A percentile compares a stretch with the other conserved stretches of the same genome.
Evolutionary conservation across 306 rosid genomes (phyloP).

Genomic region (Acacia confusa): DNA sequence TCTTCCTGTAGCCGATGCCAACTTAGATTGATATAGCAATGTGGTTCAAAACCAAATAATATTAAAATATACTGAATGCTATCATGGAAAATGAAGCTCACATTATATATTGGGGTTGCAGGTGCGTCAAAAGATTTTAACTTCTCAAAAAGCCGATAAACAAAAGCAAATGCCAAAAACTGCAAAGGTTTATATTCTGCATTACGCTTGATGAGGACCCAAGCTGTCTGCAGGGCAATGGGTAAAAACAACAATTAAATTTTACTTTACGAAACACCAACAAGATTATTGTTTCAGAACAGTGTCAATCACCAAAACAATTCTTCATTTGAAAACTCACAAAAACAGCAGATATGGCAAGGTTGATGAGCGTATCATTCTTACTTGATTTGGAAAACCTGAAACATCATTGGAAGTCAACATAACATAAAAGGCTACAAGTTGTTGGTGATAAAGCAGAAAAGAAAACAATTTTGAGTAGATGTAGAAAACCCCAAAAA

Average conservation of each 20-base stretch:
- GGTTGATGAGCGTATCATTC: conserved; percentile 77
- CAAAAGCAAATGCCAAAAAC: conserved; percentile 86
- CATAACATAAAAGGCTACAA: conserved; percentile 16
- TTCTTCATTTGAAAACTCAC: conserved; percentile 57
- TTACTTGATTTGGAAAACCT: conserved; percentile 83
- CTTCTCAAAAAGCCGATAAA: conserved; percentile 95
- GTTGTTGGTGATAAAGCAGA: background rate
- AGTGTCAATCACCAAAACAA: background rate
- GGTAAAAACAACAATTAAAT: conserved; percentile 27
- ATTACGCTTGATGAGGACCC: conserved; percentile 68
- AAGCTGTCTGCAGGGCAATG: conserved; percentile 70
- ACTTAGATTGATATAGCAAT: conserved; percentile 28
- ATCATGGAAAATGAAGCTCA: conserved; percentile 48
- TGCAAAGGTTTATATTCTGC: conserved; percentile 93
- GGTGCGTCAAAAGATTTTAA: conserved; percentile 80
- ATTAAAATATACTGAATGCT: background rate
- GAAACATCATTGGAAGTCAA: conserved; percentile 45
- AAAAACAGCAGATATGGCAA: conserved; percentile 84
- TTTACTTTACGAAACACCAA: conserved; percentile 1
- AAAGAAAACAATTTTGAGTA: conserved; percentile 10
- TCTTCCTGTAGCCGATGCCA: conserved; percentile 70
- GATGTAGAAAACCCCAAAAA: conserved; percentile 11
- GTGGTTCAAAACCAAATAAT: conserved; percentile 20
- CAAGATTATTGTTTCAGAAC: background rate
- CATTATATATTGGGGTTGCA: conserved; percentile 59